phyloP scores from a whole-genome alignment of 202 grass and related monocot species.

The Cymbopogon flexuosus region DNA sequence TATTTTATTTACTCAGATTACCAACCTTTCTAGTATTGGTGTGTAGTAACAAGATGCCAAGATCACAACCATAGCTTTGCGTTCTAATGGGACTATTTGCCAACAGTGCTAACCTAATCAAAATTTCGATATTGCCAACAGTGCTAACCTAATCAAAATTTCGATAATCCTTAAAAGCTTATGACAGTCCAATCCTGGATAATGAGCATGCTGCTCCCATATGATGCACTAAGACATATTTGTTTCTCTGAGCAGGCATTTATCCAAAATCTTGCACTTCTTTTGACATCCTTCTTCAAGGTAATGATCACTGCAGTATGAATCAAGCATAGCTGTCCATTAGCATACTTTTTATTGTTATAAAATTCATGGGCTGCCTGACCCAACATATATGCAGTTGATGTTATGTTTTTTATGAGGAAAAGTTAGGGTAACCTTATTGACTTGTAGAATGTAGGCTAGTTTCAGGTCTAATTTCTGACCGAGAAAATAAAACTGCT shows the following conservation, averaged over 20 bases:
- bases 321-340: neutral
- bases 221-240: conserved; percentile 23
- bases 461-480: neutral
- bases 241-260: conserved; percentile 53
- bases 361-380: neutral
- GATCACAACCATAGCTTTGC: neutral
- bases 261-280: conserved; percentile 89
- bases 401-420: neutral
- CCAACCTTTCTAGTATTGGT: neutral
- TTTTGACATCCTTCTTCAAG: conserved; percentile 95
- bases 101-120: neutral
- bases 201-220: conserved; percentile 42
- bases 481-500: neutral
- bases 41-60: neutral
- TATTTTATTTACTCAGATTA: neutral
- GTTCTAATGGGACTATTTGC: neutral
- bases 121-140: neutral
- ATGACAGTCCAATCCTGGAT: neutral
- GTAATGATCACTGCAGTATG: conserved; percentile 25
- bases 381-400: neutral
- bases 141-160: neutral
- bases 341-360: neutral
- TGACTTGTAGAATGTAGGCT: neutral
- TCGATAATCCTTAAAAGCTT: neutral
- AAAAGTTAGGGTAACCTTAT: neutral